Evolutionary conservation across 2,329 filamentous ascomycete genomes (phyloP).

Genomic region (Diplodia corticola): DNA sequence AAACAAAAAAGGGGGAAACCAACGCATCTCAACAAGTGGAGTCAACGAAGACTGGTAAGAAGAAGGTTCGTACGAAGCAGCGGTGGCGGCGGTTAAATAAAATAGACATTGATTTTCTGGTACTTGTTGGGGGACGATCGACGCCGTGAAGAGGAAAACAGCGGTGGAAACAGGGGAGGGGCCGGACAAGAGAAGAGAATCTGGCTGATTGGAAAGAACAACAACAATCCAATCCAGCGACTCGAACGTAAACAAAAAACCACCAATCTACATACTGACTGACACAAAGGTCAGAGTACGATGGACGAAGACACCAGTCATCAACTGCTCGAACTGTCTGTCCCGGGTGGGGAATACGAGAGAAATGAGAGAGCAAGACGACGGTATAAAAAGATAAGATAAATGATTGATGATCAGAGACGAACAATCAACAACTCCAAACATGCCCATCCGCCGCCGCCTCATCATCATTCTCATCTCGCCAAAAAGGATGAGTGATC

Average conservation of each 20-base stretch:
- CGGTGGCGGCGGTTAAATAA: no score
- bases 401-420: slow-evolving; percentile 1
- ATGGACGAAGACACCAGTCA: background rate
- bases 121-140: background rate
- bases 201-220: no score
- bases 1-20: no score
- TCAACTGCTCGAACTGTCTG: background rate
- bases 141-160: background rate
- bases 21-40: no score
- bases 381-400: background rate
- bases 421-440: background rate
- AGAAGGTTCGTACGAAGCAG: background rate
- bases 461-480: slow-evolving; percentile 14
- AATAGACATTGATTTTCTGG: slow-evolving; percentile 2
- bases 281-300: background rate
- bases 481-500: slow-evolving; percentile 3
- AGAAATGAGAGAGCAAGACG: background rate
- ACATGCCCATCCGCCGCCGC: background rate
- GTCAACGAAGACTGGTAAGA: no score
- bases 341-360: slow-evolving; percentile 7
- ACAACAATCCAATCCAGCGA: background rate
- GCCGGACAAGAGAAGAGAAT: no score
- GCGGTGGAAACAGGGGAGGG: no score
- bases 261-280: background rate
- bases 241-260: background rate